Evolutionary conservation across 179 eudicot species (phyloP).

Genomic region (Beta lomatogona): DNA sequence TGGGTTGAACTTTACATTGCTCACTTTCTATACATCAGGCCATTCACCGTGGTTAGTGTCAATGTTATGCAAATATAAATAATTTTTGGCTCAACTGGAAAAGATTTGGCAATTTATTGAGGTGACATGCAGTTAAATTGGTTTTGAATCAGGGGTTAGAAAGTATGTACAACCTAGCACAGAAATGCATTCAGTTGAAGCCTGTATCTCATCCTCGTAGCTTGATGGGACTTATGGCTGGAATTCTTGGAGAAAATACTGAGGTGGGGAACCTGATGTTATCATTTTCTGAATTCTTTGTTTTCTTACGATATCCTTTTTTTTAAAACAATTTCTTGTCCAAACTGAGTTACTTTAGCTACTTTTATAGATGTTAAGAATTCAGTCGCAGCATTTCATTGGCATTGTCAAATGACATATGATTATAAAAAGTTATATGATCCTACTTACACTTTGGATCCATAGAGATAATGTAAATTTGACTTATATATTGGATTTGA

Average conservation of each 20-base stretch:
- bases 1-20: slow-evolving; percentile 88
- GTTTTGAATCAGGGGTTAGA: slow-evolving; percentile 77
- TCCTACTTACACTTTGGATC: not conserved
- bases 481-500: not conserved
- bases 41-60: slow-evolving; percentile 83
- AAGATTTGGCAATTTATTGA: slow-evolving; percentile 2
- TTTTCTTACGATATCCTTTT: not conserved
- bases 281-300: not conserved
- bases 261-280: slow-evolving; percentile 54
- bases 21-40: slow-evolving; percentile 81
- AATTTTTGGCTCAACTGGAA: not conserved
- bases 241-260: slow-evolving; percentile 86
- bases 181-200: slow-evolving; percentile 82
- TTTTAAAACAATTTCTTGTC: not conserved
- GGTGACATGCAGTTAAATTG: slow-evolving; percentile 17
- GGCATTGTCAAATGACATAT: not conserved
- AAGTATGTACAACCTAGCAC: slow-evolving; percentile 78
- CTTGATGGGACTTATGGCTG: slow-evolving; percentile 67
- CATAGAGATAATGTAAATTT: not conserved
- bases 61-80: slow-evolving; percentile 10
- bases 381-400: not conserved
- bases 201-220: slow-evolving; percentile 58
- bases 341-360: not conserved
- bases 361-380: not conserved
- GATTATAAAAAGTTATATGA: not conserved